Conservation (phyloP, 2,329 filamentous ascomycete genomes). For the Trichoderma sp. region DNA sequence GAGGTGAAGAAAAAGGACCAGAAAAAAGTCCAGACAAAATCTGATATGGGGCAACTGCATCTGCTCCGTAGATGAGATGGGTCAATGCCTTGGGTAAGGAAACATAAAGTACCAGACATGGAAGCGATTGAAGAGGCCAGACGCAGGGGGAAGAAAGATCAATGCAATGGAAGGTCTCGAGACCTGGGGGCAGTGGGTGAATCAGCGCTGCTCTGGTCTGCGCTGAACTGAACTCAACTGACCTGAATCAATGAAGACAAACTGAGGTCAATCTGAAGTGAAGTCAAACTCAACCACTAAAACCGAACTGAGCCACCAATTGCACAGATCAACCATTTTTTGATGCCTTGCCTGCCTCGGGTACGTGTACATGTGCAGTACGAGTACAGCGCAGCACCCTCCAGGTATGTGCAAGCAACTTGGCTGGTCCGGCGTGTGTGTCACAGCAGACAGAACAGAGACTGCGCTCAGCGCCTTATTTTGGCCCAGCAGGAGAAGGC, state of each 20-base stretch:
- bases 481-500: neutral
- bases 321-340: neutral
- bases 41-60: conserved; percentile 18
- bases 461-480: neutral
- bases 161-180: neutral
- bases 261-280: neutral
- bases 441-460: neutral
- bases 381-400: neutral
- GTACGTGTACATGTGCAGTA: neutral
- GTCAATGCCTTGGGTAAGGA: neutral
- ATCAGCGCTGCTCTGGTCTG: neutral
- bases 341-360: neutral
- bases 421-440: neutral
- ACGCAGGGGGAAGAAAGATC: neutral
- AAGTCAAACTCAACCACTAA: neutral
- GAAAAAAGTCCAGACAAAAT: neutral
- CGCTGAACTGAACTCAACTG: neutral
- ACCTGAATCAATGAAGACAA: neutral
- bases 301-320: neutral
- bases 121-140: neutral
- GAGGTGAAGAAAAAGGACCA: neutral
- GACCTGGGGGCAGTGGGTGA: neutral
- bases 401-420: neutral
- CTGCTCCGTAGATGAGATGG: neutral
- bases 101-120: neutral